These are phyloP conservation scores for Rehmannia glutinosa DNA, from an alignment of 257 asterid genomes.

Conservation along the genomic window DNA sequence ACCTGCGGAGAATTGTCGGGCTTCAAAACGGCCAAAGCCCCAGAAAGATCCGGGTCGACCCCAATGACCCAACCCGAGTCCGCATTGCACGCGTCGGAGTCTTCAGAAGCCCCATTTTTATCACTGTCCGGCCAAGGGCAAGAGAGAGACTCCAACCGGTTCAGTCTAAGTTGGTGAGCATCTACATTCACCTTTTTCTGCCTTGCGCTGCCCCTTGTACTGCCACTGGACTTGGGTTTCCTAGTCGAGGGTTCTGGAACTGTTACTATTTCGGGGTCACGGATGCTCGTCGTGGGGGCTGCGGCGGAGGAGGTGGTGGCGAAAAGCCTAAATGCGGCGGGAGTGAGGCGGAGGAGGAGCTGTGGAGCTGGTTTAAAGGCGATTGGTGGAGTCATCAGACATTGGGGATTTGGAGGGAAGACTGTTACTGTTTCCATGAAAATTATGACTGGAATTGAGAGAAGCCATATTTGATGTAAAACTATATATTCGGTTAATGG, in stretches of 20 bases:
- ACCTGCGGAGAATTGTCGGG: conserved; percentile 63
- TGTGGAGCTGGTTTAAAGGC: conserved; percentile 26
- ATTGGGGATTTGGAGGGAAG: conserved; percentile 40
- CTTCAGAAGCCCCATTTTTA: conserved; percentile 1
- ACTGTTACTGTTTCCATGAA: conserved; percentile 22
- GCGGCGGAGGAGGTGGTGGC: conserved; percentile 28
- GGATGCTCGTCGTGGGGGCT: conserved; percentile 14
- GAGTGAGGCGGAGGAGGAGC: conserved; percentile 32
- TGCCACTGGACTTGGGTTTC: conserved; percentile 23
- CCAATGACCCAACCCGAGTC: conserved; percentile 63
- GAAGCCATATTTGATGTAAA: too few species aligned
- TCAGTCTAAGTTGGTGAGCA: conserved; percentile 43
- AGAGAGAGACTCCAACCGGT: conserved; percentile 64
- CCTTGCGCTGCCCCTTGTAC: conserved; percentile 16
- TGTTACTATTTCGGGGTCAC: conserved; percentile 13
- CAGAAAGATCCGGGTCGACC: conserved; percentile 74
- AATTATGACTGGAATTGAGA: background rate
- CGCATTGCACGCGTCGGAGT: conserved; percentile 21
- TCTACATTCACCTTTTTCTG: conserved; percentile 29
- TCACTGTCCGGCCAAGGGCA: conserved; percentile 37
- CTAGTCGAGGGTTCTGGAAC: conserved; percentile 26
- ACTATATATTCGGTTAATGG: too few species aligned
- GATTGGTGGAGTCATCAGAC: conserved; percentile 36
- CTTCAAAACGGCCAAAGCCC: conserved; percentile 71
- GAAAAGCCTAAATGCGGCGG: conserved; percentile 36